Evolutionary conservation across 805 yeast species (phyloP), one percentile per base, ranked within the genome.

Genomic region (Nakazawaea wyomingensis): DNA sequence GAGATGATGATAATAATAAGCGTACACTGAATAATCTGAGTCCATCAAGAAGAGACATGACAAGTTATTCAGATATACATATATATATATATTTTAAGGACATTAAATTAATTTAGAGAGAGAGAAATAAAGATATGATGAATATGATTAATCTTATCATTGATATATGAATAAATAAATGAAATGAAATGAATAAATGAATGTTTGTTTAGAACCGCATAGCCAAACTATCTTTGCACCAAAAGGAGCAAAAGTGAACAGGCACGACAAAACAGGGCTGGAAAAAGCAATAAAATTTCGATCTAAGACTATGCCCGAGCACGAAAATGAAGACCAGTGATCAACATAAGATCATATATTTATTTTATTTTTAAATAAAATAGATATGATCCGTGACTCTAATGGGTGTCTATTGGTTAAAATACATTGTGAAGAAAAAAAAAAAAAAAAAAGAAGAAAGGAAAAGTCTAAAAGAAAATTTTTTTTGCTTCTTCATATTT

Each of bases 221-320:
- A 71, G 77, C 66, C 68, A 60, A 59, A 58, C 69, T 65, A 69
- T 29, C n/a, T 50, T 29, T 24, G n/a, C 27, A 24, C 27, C 27
- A 24, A 24, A 9, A 11, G 27, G 11, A 24, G 11, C 8, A 24
- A 24, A 46, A 48, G 55, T 54, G 48, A 53, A 55, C 52, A 54
- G 33, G 72, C 75, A 68, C 81, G 82, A 70, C 82, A 70, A 66
- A 65, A 64, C 37, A 21, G 57, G 71, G 73, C 76, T 76, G 72
- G 71, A 63, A 60, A 60, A 63, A 72, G 45, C 50, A 39, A 32
- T 18, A n/a, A 28, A 39, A 43, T 45, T 49, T 78, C 66, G 45
- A 65, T 85, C 90, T 85, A 74, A 84, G 93, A 85, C 85, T 67
- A 17, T 29, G 85, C 93, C 93, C 93, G 90, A 85, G 95, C 95